phyloP scores from a whole-genome alignment of 2,329 filamentous ascomycete species.

The Colletotrichum nymphaeae region DNA sequence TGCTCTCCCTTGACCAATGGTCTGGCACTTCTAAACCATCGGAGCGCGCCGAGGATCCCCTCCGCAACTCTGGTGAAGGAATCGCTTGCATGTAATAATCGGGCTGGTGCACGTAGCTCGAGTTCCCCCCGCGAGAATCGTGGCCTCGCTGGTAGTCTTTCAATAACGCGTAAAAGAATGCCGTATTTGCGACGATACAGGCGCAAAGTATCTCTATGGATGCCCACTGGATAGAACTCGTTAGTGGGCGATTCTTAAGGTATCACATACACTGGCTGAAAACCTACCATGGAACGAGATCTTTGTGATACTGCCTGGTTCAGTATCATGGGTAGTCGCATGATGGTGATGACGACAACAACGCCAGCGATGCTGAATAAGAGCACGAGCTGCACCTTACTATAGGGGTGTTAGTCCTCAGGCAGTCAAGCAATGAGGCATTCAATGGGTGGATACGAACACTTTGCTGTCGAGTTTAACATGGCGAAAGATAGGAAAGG shows the following conservation, averaged over 20 bases:
- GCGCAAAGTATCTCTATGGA: conserved; percentile 47
- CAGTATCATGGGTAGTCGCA: conserved; percentile 45
- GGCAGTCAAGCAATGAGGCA: not conserved
- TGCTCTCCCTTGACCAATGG: conserved; percentile 9
- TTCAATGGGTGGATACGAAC: not conserved
- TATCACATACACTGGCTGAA: not conserved
- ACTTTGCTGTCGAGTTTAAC: conserved; percentile 38
- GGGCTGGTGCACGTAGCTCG: conserved; percentile 25
- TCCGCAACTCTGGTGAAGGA: conserved; percentile 18
- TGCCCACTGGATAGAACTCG: conserved; percentile 40
- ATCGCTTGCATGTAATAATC: conserved; percentile 31
- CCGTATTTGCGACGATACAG: conserved; percentile 45
- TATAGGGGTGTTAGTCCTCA: conserved; percentile 4
- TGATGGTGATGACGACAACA: conserved; percentile 43
- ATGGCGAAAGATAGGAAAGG: conserved; percentile 43
- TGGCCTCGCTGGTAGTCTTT: conserved; percentile 43
- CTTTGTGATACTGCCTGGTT: conserved; percentile 43
- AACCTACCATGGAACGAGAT: conserved; percentile 42
- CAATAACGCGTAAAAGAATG: conserved; percentile 44
- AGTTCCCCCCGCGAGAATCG: conserved; percentile 27
- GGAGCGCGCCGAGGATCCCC: not conserved
- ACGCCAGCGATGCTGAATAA: conserved; percentile 43
- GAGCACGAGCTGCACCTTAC: conserved; percentile 39
- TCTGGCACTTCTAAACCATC: conserved; percentile 8
- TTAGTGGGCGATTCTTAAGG: not conserved